A percentile compares a stretch with the other conserved stretches of the same genome.
Conservation (phyloP, 352 stramenopile species). For the Globisporangium viniferum region DNA sequence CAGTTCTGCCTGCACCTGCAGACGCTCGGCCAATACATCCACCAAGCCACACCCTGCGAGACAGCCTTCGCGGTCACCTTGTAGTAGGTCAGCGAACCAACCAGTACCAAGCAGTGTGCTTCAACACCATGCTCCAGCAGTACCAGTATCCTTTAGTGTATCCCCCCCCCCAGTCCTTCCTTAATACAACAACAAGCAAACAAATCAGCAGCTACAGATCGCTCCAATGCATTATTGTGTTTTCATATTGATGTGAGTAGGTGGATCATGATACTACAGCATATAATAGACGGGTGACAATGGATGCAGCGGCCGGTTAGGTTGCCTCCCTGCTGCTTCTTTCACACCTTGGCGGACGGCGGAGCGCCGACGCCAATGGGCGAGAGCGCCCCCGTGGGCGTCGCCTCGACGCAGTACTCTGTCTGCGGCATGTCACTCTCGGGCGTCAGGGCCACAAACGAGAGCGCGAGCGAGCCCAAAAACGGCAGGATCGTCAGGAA, state of each 20-base stretch:
- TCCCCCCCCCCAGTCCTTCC: neutral
- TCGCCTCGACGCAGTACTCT: constrained; percentile 19
- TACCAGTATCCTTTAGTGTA: neutral
- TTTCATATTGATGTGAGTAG: neutral
- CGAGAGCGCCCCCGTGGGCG: constrained; percentile 18
- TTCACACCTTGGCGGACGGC: constrained; percentile 22
- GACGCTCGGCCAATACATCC: constrained; percentile 52
- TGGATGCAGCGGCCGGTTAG: neutral
- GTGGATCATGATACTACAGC: neutral
- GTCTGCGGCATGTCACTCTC: neutral
- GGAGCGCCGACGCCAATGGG: constrained; percentile 11
- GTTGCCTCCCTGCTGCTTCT: neutral
- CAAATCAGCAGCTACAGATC: neutral
- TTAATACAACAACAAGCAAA: neutral
- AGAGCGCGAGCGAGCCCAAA: constrained; percentile 28
- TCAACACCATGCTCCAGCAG: neutral
- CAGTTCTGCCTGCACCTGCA: constrained; percentile 55
- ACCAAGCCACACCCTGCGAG: constrained; percentile 46
- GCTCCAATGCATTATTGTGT: too few relatives aligned
- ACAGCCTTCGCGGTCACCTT: constrained; percentile 54
- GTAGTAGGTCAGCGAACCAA: constrained; percentile 15
- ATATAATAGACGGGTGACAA: neutral
- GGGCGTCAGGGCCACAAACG: constrained; percentile 22
- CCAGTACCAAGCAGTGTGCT: neutral
- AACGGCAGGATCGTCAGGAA: constrained; percentile 32